Evolutionary conservation across 345 rosid genomes (phyloP).

Genomic region (Laguncularia racemosa): DNA sequence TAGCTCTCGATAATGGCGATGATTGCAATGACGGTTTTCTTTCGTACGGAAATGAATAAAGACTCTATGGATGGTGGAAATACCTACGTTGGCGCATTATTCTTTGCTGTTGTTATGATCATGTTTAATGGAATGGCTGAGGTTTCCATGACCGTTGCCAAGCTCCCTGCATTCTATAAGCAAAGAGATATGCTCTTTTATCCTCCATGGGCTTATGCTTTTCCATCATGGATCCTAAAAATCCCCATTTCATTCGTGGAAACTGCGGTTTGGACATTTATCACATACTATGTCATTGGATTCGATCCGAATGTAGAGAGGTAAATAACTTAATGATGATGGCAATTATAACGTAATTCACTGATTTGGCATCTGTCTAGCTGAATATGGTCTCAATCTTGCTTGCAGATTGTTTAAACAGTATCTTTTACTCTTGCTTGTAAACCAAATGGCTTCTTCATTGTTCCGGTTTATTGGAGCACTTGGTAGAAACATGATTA

Average conservation of each 20-base stretch:
- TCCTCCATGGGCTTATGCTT: slow-evolving; percentile 41
- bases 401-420: slow-evolving; percentile 34
- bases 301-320: slow-evolving; percentile 35
- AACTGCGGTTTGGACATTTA: slow-evolving; percentile 29
- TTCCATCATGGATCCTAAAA: slow-evolving; percentile 42
- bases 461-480: slow-evolving; percentile 33
- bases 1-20: slow-evolving; percentile 19
- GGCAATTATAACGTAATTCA: not conserved
- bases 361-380: not conserved
- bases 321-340: slow-evolving; percentile 5
- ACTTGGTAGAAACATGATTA: slow-evolving; percentile 29
- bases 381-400: not conserved
- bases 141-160: slow-evolving; percentile 28
- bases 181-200: slow-evolving; percentile 40
- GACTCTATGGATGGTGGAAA: slow-evolving; percentile 16
- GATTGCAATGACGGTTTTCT: slow-evolving; percentile 26
- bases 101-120: slow-evolving; percentile 13
- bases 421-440: slow-evolving; percentile 21
- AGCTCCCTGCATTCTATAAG: slow-evolving; percentile 47
- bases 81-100: slow-evolving; percentile 27
- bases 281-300: slow-evolving; percentile 37
- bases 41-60: slow-evolving; percentile 27
- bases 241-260: slow-evolving; percentile 30
- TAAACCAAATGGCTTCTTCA: slow-evolving; percentile 35
- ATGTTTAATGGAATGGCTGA: slow-evolving; percentile 31